Evolutionary conservation across 2,329 filamentous ascomycete genomes (phyloP), one percentile per base, ranked within the genome.

Genomic region (Raffaelea ambrosiae): DNA sequence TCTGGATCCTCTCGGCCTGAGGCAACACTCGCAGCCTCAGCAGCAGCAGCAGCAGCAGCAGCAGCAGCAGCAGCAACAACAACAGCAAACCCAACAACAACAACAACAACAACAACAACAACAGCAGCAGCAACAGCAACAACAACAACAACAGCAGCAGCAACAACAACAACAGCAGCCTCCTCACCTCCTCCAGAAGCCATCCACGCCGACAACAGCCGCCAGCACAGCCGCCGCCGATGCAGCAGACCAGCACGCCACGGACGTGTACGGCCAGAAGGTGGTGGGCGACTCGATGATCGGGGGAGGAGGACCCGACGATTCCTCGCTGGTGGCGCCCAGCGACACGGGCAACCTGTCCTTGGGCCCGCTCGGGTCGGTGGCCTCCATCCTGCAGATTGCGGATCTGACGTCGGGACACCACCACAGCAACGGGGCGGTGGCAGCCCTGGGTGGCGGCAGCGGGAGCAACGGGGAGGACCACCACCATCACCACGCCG

Each of bases 1-100:
- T 48, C 53, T 67, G 10, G 68, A 72, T 51, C 66, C 67, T 11
- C 58, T 71, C 36, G 68, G 67, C 33, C 55, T 71, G 19, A 65
- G 67, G 43, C 63, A 65, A 21, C 70, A 68, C 51, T 61, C 63
- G 38, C 63, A 66, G 46, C 65, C 66, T 2, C 36, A 40, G 16
- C 66, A 64, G 10, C 61, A 59, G 42, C 61, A 60, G 43, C 67
- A 68, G 44, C 63, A 66, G 40, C 47, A 61, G 20, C 63, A 63
- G 39, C 54, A 54, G 19, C 61, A 60, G 36, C 63, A 66, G 46
- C 64, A 66, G 1, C 31, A 38, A 14, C 66, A 65, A 9, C 60
- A 59, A 40, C 61, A n/a, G n/a, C n/a, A n/a, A n/a, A n/a, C n/a
- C n/a, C 63, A 66, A 46, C 64, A 66, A 1, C 31, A 38, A 14